Evolutionary conservation across 2,329 filamentous ascomycete genomes (phyloP).

Genomic region (Venturia carpophila): DNA sequence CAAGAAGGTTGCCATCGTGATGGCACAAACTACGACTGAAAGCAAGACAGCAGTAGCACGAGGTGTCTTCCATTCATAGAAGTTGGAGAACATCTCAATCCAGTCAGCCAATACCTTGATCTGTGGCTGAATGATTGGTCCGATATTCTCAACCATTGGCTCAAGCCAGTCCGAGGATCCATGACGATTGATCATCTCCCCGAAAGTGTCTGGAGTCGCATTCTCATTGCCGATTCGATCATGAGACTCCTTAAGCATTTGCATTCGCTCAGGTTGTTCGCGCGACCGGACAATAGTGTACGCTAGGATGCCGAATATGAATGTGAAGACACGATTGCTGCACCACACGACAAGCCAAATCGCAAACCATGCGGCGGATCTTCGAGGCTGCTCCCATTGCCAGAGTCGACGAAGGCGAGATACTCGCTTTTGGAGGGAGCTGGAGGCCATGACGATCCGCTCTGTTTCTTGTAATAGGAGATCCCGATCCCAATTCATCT

Average conservation of each 20-base stretch:
- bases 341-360: conserved; percentile 14
- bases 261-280: neutral
- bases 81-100: conserved; percentile 12
- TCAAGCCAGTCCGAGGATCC: conserved; percentile 12
- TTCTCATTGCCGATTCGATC: neutral
- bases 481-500: conserved; percentile 30
- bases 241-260: neutral
- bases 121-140: neutral
- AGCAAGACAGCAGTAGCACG: conserved; percentile 4
- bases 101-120: conserved; percentile 6
- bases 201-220: conserved; percentile 6
- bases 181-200: conserved; percentile 13
- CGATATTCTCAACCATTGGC: conserved; percentile 11
- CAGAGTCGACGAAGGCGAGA: conserved; percentile 9
- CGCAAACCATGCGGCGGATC: conserved; percentile 6
- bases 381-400: conserved; percentile 10
- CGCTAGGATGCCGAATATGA: neutral
- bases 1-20: conserved; percentile 2
- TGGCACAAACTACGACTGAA: neutral
- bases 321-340: conserved; percentile 4
- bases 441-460: conserved; percentile 33
- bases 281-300: neutral
- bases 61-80: conserved; percentile 5
- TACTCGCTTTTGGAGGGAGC: neutral
- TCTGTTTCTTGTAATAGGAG: conserved; percentile 30